Percentiles rank a stretch among this genome's conserved stretches.
Evolutionary conservation across 257 asterid species (phyloP).

Genomic region (Ehretia macrophylla): DNA sequence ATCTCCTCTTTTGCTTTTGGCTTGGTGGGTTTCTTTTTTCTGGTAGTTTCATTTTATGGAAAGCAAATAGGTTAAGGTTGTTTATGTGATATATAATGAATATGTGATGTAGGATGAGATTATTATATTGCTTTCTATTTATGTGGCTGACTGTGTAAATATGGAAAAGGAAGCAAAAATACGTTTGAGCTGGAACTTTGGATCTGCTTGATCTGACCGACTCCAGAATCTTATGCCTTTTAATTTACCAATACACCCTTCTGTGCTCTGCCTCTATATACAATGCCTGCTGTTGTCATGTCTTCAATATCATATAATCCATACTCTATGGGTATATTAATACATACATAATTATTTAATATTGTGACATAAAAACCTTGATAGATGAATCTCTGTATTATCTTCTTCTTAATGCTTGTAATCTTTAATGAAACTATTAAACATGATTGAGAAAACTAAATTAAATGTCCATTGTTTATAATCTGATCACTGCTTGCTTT

Average conservation of each 20-base stretch:
- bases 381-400: too few species aligned
- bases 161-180: background rate
- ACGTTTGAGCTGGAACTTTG: conserved; percentile 14
- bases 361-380: background rate
- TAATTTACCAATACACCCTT: conserved; percentile 31
- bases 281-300: conserved; percentile 9
- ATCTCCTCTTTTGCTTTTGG: background rate
- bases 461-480: too few species aligned
- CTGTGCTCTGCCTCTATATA: conserved; percentile 7
- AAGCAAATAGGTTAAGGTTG: background rate
- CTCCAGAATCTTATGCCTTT: conserved; percentile 14
- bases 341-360: conserved; percentile 7
- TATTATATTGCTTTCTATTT: too few species aligned
- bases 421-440: too few species aligned
- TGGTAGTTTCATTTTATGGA: background rate
- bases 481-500: too few species aligned
- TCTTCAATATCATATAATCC: too few species aligned
- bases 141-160: too few species aligned
- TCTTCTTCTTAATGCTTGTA: background rate
- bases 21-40: background rate
- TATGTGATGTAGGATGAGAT: background rate
- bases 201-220: conserved; percentile 17
- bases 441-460: too few species aligned
- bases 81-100: background rate
- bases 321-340: too few species aligned